Evolutionary conservation across 257 asterid genomes (phyloP), one percentile per base, ranked within the genome.

Genomic region (Rauvolfia tetraphylla): DNA sequence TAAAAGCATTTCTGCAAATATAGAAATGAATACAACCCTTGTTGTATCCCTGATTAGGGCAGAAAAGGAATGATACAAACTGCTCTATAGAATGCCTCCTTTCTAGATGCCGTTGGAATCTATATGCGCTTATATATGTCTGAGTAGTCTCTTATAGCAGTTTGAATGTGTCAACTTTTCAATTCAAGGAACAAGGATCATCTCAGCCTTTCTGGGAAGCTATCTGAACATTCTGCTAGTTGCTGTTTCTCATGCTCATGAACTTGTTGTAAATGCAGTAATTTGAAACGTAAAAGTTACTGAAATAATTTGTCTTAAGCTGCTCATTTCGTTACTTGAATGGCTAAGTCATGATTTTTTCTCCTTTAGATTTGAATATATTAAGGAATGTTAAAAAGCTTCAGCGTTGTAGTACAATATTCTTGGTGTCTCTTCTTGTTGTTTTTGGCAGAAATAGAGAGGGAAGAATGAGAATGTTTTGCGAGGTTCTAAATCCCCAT

Each of bases 401-500:
- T 61, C 77, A 51, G 49, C 77, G 62, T 72, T 78, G 61, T 67
- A 65, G 77, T 71, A 65, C 65, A 78, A 72, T 78, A 78, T 78
- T 71, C 81, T 25, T 57, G 38, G 58, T 78, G 73, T 76, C 73
- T 56, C 56, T 17, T 38, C 48, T 36, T 72, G 71, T 66, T 41
- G 39, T 72, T 53, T 44, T 54, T 46, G 29, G 29, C 51, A 67
- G 66, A 71, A 76, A 10, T 77, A 14, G 80, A 67, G 86, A 71
- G 78, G 51, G 76, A 49, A 63, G 51, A n/a, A 59, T 51, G 68
- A 76, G 82, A 48, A 68, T 75, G 71, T 72, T 75, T 76, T 76
- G 73, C 23, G 27, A 69, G 73, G 85, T 81, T 79, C 83, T 79
- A 83, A 82, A 84, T 84, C 86, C 90, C 90, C 85, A 76, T 78